Evolutionary conservation across 352 stramenopile genomes (phyloP), one percentile per base, ranked within the genome.

Genomic region (Globisporangium paddicum): DNA sequence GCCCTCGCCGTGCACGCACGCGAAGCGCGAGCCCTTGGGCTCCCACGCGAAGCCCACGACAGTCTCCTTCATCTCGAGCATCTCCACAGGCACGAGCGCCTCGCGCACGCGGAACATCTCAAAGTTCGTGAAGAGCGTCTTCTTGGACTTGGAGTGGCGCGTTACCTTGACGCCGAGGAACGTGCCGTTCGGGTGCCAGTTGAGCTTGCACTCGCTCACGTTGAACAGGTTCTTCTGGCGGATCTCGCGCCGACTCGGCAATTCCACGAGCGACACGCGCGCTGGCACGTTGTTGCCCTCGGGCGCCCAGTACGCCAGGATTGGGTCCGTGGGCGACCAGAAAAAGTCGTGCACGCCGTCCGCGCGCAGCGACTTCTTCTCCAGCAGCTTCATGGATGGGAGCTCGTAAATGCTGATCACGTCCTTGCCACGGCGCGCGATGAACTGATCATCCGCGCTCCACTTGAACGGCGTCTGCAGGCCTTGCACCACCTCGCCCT

Each of bases 181-280:
- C 44, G 97, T 92, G 58, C 97, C 97, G 61, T 98, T 91, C 64
- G 96, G 84, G 66, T 99, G 96, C 96, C 95, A 98, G 48, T 96
- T 88, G 72, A 99, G 87, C 69, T 95, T 88, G 66, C 83, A 93
- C 62, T 98, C 94, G 64, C 82, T 92, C 41, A 99, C 95, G 66
- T 98, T 98, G 73, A 99, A 98, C 37, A 99, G 65, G 79, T 99
- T 99, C 87, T 99, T 99, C 73, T 98, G 95, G 40, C 96, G 90
- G 42, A 99, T 79, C 62, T 98, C 95, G 50, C 96, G 79, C 45
- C n/a, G 81, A 96, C 16, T n/a, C n/a, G 96, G 96, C 25, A 99
- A 72, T 69, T 99, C 91, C 40, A 99, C 94, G 16, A 99, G 74
- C 58, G 97, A 97, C 49, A 99, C 96, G 65, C 97, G 90, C 37